These are phyloP conservation scores for Sclerotiophoma versabilis DNA, from an alignment of 2,329 filamentous ascomycete genomes.

Conservation along the genomic window DNA sequence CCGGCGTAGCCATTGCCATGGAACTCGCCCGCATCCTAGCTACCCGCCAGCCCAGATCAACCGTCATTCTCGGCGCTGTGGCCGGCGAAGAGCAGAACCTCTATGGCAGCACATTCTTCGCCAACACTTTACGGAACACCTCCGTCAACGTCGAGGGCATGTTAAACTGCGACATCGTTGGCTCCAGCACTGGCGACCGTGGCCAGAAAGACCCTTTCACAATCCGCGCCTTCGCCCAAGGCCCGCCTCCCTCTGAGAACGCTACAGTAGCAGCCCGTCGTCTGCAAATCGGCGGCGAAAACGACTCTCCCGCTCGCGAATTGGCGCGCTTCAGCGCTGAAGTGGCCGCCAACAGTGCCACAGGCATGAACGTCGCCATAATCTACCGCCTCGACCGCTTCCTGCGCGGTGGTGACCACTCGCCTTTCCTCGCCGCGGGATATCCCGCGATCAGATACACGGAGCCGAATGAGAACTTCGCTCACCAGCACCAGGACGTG, in stretches of 20 bases:
- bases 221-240: conserved; percentile 63
- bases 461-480: conserved; percentile 65
- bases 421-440: conserved; percentile 62
- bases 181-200: conserved; percentile 57
- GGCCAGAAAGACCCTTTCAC: conserved; percentile 58
- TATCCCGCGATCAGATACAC: conserved; percentile 64
- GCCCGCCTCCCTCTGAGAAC: conserved; percentile 55
- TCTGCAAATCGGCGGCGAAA: conserved; percentile 56
- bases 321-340: conserved; percentile 64
- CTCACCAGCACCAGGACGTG: conserved; percentile 65
- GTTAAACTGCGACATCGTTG: conserved; percentile 66
- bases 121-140: conserved; percentile 60
- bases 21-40: conserved; percentile 64
- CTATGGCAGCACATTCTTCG: conserved; percentile 60
- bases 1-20: conserved; percentile 62
- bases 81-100: conserved; percentile 66
- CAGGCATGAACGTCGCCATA: conserved; percentile 63
- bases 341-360: conserved; percentile 59
- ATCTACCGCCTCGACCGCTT: conserved; percentile 65
- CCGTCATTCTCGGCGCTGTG: conserved; percentile 64
- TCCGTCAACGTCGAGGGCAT: conserved; percentile 64
- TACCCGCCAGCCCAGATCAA: conserved; percentile 57
- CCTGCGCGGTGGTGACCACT: conserved; percentile 64
- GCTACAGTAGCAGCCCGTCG: conserved; percentile 47
- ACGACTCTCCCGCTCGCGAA: conserved; percentile 63